phyloP scores from a whole-genome alignment of 2,329 filamentous ascomycete genomes.

The Triangularia setosa region DNA sequence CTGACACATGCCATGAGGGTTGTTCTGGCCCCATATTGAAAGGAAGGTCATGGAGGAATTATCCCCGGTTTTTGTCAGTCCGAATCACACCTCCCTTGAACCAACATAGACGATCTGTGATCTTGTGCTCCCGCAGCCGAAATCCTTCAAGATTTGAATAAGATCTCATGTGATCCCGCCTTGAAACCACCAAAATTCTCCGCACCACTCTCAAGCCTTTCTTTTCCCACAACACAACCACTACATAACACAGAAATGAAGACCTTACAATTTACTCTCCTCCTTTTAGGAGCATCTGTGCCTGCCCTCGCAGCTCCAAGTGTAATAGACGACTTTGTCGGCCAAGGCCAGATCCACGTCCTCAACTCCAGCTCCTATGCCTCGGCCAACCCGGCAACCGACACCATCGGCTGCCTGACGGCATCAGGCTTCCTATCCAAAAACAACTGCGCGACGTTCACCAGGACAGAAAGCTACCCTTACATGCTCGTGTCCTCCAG shows the following conservation, averaged over 20 bases:
- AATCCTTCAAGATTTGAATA: not conserved
- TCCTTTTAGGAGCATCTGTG: not conserved
- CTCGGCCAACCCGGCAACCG: not conserved
- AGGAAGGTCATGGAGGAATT: not conserved
- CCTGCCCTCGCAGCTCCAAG: not conserved
- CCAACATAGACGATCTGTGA: not conserved
- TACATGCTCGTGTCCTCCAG: slow-evolving; percentile 8
- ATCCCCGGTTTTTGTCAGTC: not conserved
- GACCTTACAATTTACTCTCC: not conserved
- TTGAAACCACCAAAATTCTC: not conserved
- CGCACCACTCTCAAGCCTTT: no score
- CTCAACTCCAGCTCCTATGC: slow-evolving; percentile 14
- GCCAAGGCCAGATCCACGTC: slow-evolving; percentile 18
- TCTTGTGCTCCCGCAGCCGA: not conserved
- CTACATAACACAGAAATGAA: not conserved
- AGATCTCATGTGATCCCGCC: not conserved
- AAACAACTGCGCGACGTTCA: slow-evolving; percentile 20
- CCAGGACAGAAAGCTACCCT: not conserved
- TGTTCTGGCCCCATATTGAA: not conserved
- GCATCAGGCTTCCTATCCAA: slow-evolving; percentile 7
- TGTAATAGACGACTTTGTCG: slow-evolving; percentile 14
- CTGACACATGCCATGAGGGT: not conserved
- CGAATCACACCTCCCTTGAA: not conserved
- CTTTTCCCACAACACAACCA: not conserved
- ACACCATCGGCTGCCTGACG: slow-evolving; percentile 25